A percentile compares a stretch with the other conserved stretches of the same genome.
These are phyloP conservation scores for Scutellaria minor DNA, from an alignment of 257 asterid genomes.

Conservation along the genomic window DNA sequence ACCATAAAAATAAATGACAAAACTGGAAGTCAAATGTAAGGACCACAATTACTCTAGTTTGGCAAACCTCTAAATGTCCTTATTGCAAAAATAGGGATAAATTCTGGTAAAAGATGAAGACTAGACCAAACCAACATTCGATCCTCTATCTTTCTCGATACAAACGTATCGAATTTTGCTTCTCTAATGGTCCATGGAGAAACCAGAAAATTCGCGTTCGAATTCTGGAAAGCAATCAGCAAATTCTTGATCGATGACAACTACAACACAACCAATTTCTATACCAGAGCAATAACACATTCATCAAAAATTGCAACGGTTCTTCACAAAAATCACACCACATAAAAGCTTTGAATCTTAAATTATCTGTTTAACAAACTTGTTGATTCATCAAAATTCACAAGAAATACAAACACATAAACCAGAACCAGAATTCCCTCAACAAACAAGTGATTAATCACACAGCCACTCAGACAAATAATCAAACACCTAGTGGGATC, in stretches of 20 bases:
- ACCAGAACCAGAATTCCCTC: slow-evolving; percentile 11
- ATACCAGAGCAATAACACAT: background rate
- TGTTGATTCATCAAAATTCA: background rate
- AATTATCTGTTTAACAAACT: background rate
- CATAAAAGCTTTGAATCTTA: background rate
- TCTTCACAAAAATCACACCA: slow-evolving; percentile 3
- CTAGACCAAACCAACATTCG: background rate
- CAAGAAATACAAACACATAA: background rate
- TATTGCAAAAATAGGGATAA: background rate
- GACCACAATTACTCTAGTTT: slow-evolving; percentile 25
- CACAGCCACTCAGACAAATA: slow-evolving; percentile 1
- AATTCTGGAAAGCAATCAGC: background rate
- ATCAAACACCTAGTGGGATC: slow-evolving; percentile 2
- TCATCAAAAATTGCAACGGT: slow-evolving; percentile 2
- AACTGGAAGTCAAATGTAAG: slow-evolving; percentile 2
- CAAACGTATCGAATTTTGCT: background rate
- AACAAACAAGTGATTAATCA: slow-evolving; percentile 17
- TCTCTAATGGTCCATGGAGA: background rate
- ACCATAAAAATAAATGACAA: background rate
- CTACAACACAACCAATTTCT: background rate
- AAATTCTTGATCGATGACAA: background rate
- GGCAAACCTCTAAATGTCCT: slow-evolving; percentile 26
- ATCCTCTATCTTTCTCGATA: slow-evolving; percentile 17
- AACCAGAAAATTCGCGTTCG: background rate
- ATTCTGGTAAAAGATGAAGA: background rate